A percentile compares a stretch with the other conserved stretches of the same genome.
These are phyloP conservation scores for Chlamydomonas reinhardtii DNA, from an alignment of 163 green algal genomes.

Conservation along the genomic window DNA sequence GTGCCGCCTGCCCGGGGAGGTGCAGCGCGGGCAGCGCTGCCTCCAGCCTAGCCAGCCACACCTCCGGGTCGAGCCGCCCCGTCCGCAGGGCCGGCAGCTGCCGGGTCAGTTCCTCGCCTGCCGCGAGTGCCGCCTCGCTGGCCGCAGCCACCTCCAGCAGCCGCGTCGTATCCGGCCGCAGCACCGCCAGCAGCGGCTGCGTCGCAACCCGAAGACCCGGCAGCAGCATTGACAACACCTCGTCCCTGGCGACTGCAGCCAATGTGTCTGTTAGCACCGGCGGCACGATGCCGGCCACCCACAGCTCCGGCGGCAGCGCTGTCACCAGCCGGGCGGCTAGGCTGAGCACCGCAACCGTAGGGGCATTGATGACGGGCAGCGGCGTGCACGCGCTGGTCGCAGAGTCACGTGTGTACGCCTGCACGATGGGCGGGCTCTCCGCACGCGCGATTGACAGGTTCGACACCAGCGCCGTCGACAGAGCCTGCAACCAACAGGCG, in stretches of 20 bases:
- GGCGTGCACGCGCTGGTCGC: background rate
- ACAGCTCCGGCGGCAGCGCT: conserved; percentile 40
- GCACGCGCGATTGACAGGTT: conserved; percentile 51
- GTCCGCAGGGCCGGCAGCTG: conserved; percentile 44
- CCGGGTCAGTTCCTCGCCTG: conserved; percentile 23
- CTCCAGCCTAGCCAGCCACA: conserved; percentile 42
- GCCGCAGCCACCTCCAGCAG: conserved; percentile 41
- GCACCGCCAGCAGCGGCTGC: conserved; percentile 39
- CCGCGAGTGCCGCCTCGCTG: conserved; percentile 31
- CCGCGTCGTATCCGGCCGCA: conserved; percentile 49
- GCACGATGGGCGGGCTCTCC: conserved; percentile 45
- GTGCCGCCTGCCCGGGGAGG: conserved; percentile 19
- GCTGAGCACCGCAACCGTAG: conserved; percentile 19
- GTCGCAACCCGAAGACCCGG: conserved; percentile 32
- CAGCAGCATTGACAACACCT: conserved; percentile 42
- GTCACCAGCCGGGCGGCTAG: conserved; percentile 40
- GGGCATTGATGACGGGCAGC: conserved; percentile 48
- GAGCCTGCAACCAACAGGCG: background rate
- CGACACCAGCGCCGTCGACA: conserved; percentile 35
- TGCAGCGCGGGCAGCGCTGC: conserved; percentile 48
- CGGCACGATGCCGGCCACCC: conserved; percentile 37
- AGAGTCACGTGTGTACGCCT: conserved; percentile 11
- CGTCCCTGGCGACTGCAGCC: conserved; percentile 50
- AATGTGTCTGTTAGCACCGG: conserved; percentile 49
- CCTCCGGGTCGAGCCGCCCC: background rate